Base-by-base conservation (phyloP, 768 basidiomycete genomes). In the Calocybe cyanea region DNA sequence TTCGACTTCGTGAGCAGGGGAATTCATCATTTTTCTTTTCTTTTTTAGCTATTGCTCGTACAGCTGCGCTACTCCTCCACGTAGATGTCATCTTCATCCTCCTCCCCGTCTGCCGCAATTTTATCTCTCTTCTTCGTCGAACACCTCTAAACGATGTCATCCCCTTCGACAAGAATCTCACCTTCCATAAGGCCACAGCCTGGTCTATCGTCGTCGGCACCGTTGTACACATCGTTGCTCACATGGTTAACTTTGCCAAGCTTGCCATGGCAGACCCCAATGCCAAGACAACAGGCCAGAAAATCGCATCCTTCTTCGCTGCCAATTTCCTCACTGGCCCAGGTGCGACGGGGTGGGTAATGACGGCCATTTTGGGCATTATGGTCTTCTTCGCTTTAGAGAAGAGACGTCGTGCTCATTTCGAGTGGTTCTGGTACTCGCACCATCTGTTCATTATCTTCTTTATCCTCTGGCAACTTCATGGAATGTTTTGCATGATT, bases 401-500 rank as follows among this genome's bases (percentile, higher is more conserved):
- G 68, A 93, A 88, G 69, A 70, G 77, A 23, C 80, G 85, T 41
- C 76, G 81, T 45, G 77, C 80, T 10, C 78, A 83, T 55, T 97
- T 93, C 55, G 92, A 97, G 69, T 69, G 75, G 59, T 94, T 94
- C 72, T 92, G 88, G 86, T 92, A 91, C 64, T 76, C 80, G 7
- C 83, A 90, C 61, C 87, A 96, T 63, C 73, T 96, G 50, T 95
- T 93, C 72, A 79, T 95, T 58, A 61, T 89, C 47, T 95, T 95
- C 79, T 96, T 97, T 74, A 77, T 92, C 63, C 71, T 75, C 60
- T 96, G 94, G 94, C 94, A 97, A 63, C 71, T 95, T 23, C 93
- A 94, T 60, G 92, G 92, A 43, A 87, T 94, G 87, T 94, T 91
- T 80, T 93, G 92, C 69, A 92, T 93, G 89, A 91, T 94, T 69